Evolutionary conservation across 1,284 basidiomycete species (phyloP), one percentile per base, ranked within the genome.

Genomic region (Fomitopsis betulina): DNA sequence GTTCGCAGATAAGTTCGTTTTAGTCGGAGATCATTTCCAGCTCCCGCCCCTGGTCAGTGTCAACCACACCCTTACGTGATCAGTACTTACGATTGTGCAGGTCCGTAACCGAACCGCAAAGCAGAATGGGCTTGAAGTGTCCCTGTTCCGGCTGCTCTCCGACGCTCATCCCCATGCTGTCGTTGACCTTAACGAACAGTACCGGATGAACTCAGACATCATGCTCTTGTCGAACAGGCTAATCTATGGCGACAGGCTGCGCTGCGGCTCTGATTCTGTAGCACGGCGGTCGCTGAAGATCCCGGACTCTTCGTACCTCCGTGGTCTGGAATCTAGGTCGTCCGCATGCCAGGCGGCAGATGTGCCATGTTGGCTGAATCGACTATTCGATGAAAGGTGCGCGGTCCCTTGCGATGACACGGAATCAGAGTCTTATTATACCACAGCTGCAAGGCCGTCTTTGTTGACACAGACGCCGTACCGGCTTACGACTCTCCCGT

Each of bases 11-110:
- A 92, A 82, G 54, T 99, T 98, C 63, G 85, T 99, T 1, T 86
- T 99, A 8, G 95, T 99, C 10, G 96, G 96, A 2, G 96, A 99
- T 71, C 96, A 98, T 73, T 93, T 91, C 74, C 97, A 99, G 70
- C 84, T 99, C 2, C 95, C 96, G 17, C 97, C 95, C 0, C 81
- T 98, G 35, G 94, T 95, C 65, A 60, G 82, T 68, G 37, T 50
- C 9, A 42, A 25, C 7, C 54, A 19, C 9, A 32, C n/a, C 40
- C 49, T 21, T 32, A 59, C 5, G 49, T 38, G 17, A 3, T 1
- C 15, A 8, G 27, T 12, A 25, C 17, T 59, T 7, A 39, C 38
- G 25, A 51, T 59, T 32, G 58, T 52, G 30, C 12, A 94, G 89
- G 93, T 97, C 30, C 88, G 89, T 56, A 95, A 91, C 66, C 77